Evolutionary conservation across 257 asterid species (phyloP).

Genomic region (Oldenlandia corymbosa): DNA sequence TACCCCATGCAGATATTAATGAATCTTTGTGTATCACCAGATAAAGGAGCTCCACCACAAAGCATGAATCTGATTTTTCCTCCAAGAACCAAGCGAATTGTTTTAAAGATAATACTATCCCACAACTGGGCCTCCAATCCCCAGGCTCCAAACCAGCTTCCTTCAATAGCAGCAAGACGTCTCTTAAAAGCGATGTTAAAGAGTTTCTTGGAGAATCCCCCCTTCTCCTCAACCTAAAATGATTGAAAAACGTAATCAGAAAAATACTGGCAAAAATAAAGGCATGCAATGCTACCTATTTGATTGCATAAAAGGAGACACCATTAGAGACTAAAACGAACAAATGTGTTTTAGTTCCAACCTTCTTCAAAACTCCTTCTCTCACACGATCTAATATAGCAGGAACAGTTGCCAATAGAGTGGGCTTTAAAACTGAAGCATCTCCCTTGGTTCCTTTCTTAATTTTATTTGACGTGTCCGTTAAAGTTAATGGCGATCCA

Average conservation of each 20-base stretch:
- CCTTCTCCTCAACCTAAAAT: slow-evolving; percentile 75
- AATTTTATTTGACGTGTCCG: slow-evolving; percentile 88
- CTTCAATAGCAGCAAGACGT: slow-evolving; percentile 66
- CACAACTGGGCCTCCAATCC: slow-evolving; percentile 62
- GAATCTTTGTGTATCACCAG: slow-evolving; percentile 87
- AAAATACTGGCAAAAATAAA: not conserved
- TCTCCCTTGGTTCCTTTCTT: slow-evolving; percentile 92
- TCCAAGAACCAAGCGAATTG: slow-evolving; percentile 70
- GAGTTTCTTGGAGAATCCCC: slow-evolving; percentile 70
- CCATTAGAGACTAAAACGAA: not conserved
- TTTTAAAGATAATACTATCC: slow-evolving; percentile 62
- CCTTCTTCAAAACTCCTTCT: slow-evolving; percentile 91
- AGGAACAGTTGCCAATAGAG: slow-evolving; percentile 84
- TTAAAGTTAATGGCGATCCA: slow-evolving; percentile 77
- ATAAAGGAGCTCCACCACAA: slow-evolving; percentile 97
- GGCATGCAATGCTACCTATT: slow-evolving; percentile 11
- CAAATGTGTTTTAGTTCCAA: slow-evolving; percentile 14
- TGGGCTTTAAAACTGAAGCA: slow-evolving; percentile 71
- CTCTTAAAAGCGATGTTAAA: slow-evolving; percentile 64
- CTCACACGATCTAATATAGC: slow-evolving; percentile 88
- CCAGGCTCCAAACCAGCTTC: slow-evolving; percentile 94
- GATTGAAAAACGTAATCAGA: not conserved
- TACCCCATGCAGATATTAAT: slow-evolving; percentile 96
- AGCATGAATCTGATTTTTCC: slow-evolving; percentile 90
- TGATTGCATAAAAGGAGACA: slow-evolving; percentile 1